A percentile compares a stretch with the other conserved stretches of the same genome.
Conservation (phyloP, 164 flowering plant genomes). For the Cinnamomum chago region DNA sequence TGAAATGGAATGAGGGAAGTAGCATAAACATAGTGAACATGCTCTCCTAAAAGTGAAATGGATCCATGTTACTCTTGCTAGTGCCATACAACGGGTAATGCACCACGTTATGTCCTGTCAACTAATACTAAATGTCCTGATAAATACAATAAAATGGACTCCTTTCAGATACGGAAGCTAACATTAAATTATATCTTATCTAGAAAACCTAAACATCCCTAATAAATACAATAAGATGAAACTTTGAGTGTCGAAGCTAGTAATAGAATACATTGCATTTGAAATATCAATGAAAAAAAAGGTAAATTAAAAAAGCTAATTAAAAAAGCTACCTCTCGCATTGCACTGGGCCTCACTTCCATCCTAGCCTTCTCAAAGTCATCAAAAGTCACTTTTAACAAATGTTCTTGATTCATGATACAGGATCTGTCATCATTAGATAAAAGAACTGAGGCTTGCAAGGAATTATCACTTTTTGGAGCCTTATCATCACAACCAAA, state of each 20-base stretch:
- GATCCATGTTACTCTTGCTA: too few relatives aligned
- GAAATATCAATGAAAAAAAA: background rate
- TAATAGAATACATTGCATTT: background rate
- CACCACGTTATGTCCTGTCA: too few relatives aligned
- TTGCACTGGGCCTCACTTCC: conserved; percentile 96
- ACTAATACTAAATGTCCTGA: too few relatives aligned
- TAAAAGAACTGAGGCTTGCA: conserved; percentile 4
- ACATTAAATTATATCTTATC: background rate
- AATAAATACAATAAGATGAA: too few relatives aligned
- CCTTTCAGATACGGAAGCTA: too few relatives aligned
- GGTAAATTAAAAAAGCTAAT: conserved; percentile 23
- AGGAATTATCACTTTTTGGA: conserved; percentile 4
- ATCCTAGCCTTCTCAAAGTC: conserved; percentile 87
- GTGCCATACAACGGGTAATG: too few relatives aligned
- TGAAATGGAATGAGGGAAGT: too few relatives aligned
- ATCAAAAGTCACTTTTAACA: conserved; percentile 42
- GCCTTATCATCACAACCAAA: conserved; percentile 4
- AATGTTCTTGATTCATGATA: conserved; percentile 17
- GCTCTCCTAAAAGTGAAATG: too few relatives aligned
- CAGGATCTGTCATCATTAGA: conserved; percentile 9
- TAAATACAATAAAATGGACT: background rate
- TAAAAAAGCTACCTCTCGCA: conserved; percentile 78
- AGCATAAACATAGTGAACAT: too few relatives aligned
- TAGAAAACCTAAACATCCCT: background rate
- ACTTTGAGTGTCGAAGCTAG: too few relatives aligned